Evolutionary conservation across 345 rosid genomes (phyloP).

Genomic region (Noccaea bulbosa): DNA sequence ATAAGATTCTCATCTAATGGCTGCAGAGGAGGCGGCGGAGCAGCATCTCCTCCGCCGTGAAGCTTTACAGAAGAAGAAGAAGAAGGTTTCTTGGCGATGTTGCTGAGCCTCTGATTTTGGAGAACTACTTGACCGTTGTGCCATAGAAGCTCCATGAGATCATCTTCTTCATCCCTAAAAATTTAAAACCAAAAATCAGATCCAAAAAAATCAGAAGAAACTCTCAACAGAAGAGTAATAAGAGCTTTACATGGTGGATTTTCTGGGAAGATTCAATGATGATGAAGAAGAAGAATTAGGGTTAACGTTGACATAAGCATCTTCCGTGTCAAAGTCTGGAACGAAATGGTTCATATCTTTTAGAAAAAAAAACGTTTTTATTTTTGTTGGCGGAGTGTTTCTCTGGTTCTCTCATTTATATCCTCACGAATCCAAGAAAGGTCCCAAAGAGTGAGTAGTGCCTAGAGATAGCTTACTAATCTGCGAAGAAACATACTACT

Average conservation of each 20-base stretch:
- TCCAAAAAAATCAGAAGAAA: not conserved
- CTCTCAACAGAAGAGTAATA: not conserved
- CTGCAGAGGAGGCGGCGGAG: constrained; percentile 41
- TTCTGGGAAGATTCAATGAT: constrained; percentile 46
- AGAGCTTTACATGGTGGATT: constrained; percentile 49
- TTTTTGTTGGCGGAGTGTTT: not conserved
- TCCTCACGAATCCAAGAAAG: not conserved
- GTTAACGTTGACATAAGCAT: constrained; percentile 47
- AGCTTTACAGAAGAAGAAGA: constrained; percentile 15
- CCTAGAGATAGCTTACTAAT: constrained; percentile 14
- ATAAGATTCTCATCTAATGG: constrained; percentile 52
- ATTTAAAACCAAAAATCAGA: constrained; percentile 1
- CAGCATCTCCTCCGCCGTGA: constrained; percentile 11
- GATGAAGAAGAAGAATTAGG: constrained; percentile 50
- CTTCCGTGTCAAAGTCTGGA: constrained; percentile 72
- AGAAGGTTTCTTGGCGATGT: constrained; percentile 48
- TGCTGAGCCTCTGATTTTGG: constrained; percentile 64
- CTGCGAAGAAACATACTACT: constrained; percentile 24
- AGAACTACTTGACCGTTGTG: constrained; percentile 82
- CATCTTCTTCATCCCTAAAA: constrained; percentile 58
- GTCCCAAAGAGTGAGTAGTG: constrained; percentile 2
- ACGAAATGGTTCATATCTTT: constrained; percentile 64
- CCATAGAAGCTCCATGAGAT: constrained; percentile 91
- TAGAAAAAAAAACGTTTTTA: too few species aligned
- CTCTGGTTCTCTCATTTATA: not conserved